phyloP scores from a whole-genome alignment of 2,329 filamentous ascomycete genomes.

The Colletotrichum incanum region DNA sequence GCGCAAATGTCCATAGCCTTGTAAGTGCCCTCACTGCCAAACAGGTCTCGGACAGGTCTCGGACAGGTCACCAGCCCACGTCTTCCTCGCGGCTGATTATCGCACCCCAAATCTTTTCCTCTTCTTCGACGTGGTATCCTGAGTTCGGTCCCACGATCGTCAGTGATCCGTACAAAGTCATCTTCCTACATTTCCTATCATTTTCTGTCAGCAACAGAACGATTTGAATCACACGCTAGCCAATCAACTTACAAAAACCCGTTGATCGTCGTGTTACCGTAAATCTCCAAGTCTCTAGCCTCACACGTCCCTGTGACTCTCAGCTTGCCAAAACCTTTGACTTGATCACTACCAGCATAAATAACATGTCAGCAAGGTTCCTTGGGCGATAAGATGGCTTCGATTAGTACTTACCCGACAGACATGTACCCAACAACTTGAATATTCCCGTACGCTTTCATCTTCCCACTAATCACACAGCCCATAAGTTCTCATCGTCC shows the following conservation, averaged over 20 bases:
- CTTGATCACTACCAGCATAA: conserved; percentile 55
- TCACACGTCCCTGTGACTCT: conserved; percentile 60
- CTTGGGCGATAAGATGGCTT: background rate
- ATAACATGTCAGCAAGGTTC: background rate
- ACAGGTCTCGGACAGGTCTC: too few relatives aligned
- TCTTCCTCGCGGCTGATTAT: conserved; percentile 60
- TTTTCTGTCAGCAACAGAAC: conserved; percentile 25
- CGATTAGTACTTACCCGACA: conserved; percentile 52
- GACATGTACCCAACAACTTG: conserved; percentile 57
- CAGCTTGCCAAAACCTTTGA: conserved; percentile 64
- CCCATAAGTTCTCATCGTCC: background rate
- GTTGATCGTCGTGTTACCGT: conserved; percentile 62
- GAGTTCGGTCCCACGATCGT: conserved; percentile 63
- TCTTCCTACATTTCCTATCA: conserved; percentile 57
- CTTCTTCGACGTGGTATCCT: conserved; percentile 59
- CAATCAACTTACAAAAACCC: conserved; percentile 58
- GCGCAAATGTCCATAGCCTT: too few relatives aligned
- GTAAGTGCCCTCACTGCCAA: background rate
- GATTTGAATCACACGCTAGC: background rate
- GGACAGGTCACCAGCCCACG: conserved; percentile 55
- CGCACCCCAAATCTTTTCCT: conserved; percentile 60
- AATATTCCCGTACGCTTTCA: conserved; percentile 65
- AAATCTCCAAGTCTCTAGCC: conserved; percentile 62
- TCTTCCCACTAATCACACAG: conserved; percentile 53
- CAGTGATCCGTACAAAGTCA: conserved; percentile 63